Conservation (phyloP, 176 grass and related monocot species). For the Puccinellia tenuiflora region DNA sequence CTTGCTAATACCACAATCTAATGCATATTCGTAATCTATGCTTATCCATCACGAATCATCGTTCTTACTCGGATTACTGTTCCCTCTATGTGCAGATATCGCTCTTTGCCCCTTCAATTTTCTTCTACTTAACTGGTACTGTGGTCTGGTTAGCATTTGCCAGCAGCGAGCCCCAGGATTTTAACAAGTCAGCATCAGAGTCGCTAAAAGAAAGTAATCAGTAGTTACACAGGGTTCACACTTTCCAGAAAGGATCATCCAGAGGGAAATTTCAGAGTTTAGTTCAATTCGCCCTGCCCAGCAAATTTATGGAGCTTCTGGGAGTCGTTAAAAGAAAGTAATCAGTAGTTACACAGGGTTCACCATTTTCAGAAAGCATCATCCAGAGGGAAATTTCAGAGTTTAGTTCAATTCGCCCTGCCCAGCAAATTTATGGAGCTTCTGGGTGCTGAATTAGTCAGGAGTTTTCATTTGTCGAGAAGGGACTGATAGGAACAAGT, state of each 20-base stretch:
- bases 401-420: not conserved
- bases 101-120: conserved; percentile 85
- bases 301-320: conserved; percentile 13
- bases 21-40: not conserved
- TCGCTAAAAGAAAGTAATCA: not conserved
- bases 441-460: not conserved
- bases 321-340: too few relatives aligned
- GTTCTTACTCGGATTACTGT: not conserved
- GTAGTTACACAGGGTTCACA: not conserved
- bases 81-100: conserved; percentile 56
- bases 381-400: too few relatives aligned
- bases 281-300: not conserved
- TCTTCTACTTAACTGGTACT: conserved; percentile 94
- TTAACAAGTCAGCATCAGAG: conserved; percentile 29
- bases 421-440: conserved; percentile 3
- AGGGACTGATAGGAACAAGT: not conserved
- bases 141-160: conserved; percentile 79
- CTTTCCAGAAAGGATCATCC: not conserved
- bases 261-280: not conserved
- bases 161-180: conserved; percentile 80
- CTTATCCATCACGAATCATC: not conserved
- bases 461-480: not conserved
- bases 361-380: too few relatives aligned
- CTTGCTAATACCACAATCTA: conserved; percentile 6
- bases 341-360: too few relatives aligned